Conservation (phyloP, 2,329 filamentous ascomycete genomes). For the Calcarisporium arbuscula region DNA sequence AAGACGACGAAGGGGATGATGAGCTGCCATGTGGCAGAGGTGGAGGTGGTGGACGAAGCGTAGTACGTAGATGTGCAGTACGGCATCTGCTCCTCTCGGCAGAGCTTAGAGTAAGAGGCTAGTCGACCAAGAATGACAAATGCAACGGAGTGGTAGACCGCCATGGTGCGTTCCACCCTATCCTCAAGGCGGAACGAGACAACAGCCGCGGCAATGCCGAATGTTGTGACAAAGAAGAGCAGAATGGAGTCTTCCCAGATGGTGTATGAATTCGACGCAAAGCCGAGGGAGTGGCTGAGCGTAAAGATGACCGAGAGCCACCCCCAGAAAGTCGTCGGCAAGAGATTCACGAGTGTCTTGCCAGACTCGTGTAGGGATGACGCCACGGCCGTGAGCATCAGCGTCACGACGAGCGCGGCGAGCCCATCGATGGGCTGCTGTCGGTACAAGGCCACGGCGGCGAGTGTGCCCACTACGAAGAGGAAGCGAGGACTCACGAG, state of each 20-base stretch:
- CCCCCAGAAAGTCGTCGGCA: slow-evolving; percentile 80
- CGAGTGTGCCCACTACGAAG: slow-evolving; percentile 20
- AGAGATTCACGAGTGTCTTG: slow-evolving; percentile 42
- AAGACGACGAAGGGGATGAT: slow-evolving; percentile 70
- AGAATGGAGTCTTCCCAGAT: slow-evolving; percentile 98
- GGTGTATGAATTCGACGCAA: slow-evolving; percentile 95
- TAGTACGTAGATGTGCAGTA: slow-evolving; percentile 96
- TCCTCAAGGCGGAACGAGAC: slow-evolving; percentile 69
- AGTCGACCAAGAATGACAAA: slow-evolving; percentile 75
- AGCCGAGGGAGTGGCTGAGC: slow-evolving; percentile 82
- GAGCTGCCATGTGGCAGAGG: slow-evolving; percentile 86
- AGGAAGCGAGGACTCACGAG: slow-evolving; percentile 29
- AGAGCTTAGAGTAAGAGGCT: slow-evolving; percentile 84
- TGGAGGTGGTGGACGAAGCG: slow-evolving; percentile 83
- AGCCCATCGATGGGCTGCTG: slow-evolving; percentile 25
- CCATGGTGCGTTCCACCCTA: slow-evolving; percentile 63
- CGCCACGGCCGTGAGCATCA: slow-evolving; percentile 35
- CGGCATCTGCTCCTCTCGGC: slow-evolving; percentile 97
- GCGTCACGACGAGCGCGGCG: slow-evolving; percentile 31
- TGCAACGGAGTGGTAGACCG: slow-evolving; percentile 75
- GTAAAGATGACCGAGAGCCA: slow-evolving; percentile 78
- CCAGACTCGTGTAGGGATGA: slow-evolving; percentile 36
- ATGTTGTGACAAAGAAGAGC: slow-evolving; percentile 83
- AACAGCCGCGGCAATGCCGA: slow-evolving; percentile 68
- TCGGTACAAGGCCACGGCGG: slow-evolving; percentile 23